Evolutionary conservation across 1,139 yeast genomes (phyloP), one percentile per base, ranked within the genome.

Genomic region (Kodamaea sp.): DNA sequence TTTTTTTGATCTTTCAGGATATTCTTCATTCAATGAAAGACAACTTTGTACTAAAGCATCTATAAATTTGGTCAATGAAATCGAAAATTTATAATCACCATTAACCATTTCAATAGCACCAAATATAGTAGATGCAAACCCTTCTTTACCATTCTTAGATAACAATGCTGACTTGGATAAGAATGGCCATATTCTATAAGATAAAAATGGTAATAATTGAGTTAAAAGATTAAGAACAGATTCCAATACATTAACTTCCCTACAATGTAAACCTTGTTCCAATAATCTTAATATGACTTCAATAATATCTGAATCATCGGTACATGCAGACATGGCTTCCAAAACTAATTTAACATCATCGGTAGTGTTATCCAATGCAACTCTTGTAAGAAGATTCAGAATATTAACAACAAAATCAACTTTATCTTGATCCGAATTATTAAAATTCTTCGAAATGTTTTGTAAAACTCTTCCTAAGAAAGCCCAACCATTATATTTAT

Each of bases 401-500:
- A 81, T 75, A 27, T 78, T 77, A 8, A 73, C 50, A 8, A 77
- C 64, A 7, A 71, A 44, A 8, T 62, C 63, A 36, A 63, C 53
- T 43, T 72, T 69, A 25, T 64, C 68, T 0, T 49, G 45, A 29
- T 70, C 67, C 4, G 60, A 48, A 10, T 60, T 48, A 37, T 71
- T 62, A 45, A 65, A 68, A 6, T 61, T 53, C 35, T 64, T 65
- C 27, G 81, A 67, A 7, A 82, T 57, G 48, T 82, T 84, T 48
- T 84, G 90, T 25, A 90, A 59, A 0, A 86, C 65, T 49, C 95
- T 73, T 1, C 97, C 97, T 27, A 90, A 52, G 31, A 85, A 66
- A 0, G 94, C 77, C 96, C 97, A 88, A 1, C 97, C 97, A 55
- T 81, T 85, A 54, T 81, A 88, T 5, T 75, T 72, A 56, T 84